Base-by-base conservation (phyloP, 805 yeast species). In the Yamadazyma insecticola region DNA sequence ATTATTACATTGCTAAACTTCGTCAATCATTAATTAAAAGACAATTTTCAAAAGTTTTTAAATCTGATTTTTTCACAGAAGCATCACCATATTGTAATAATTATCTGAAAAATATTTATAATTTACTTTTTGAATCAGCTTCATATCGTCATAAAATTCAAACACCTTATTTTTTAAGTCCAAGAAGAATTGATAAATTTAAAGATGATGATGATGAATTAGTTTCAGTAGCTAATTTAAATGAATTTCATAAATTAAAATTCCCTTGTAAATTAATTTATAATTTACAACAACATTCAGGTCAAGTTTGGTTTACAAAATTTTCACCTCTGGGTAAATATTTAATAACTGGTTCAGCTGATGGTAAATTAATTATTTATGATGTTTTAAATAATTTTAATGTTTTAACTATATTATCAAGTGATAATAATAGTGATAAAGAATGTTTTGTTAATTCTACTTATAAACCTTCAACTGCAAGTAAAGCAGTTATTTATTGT, bases 231-330 rank as follows among this genome's bases (percentile, higher is more conserved):
- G 29, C 40, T 22, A 35, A 32, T 22, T 24, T 42, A 6, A 35
- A 44, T 23, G 38, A 40, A 6, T 35, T 30, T 19, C 48, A 42
- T 27, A 43, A 41, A 28, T 35, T 39, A 13, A 45, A 52, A 24
- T 71, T 75, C 37, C 86, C 87, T 1, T 64, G 64, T 13, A 59
- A 58, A 3, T 53, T 72, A 3, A 48, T 72, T 9, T 64, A 67
- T 34, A 65, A 70, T 0, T 55, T 83, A 5, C 41, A 56, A 1
- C 62, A 67, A 26, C 92, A 84, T 47, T 53, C 60, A 1, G 76
- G 80, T 48, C 95, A 89, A 52, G 90, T 86, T 9, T 89, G 97
- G 97, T 81, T 68, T 49, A 67, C 82, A 10, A 73, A 74, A 35
- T 88, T 85, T 49, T 81, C 92, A 5, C 83, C 87, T 27, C 71